Evolutionary conservation across 2,329 filamentous ascomycete genomes (phyloP), one percentile per base, ranked within the genome.

Genomic region (Hansfordia pulvinata): DNA sequence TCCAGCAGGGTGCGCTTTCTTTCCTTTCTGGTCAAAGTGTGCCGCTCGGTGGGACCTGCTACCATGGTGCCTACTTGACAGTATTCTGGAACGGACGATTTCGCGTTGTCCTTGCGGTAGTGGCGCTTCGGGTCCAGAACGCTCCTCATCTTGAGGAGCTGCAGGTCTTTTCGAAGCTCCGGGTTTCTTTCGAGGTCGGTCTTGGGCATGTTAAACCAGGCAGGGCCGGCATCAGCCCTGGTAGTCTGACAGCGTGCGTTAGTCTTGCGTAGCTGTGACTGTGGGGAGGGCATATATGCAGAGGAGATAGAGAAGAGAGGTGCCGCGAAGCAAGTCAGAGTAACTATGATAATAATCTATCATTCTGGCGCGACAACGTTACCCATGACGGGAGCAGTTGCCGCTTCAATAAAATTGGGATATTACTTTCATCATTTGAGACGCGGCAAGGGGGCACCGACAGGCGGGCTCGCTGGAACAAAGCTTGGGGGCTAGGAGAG

Each of bases 41-140:
- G 84, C 55, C 77, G 93, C 45, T 96, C 88, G 1, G 84, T 86
- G 2, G 85, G 76, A 2, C 86, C 86, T 43, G 92, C 78, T 30
- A 94, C 69, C 32, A 98, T 72, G 5, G 82, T 88, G 30, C 88
- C 90, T 16, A 93, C 72, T 42, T 93, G 83, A 12, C 81, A 92
- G 47, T 80, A 96, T 34, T 84, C 74, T 2, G 90, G 90, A 2
- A 78, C 56, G 33, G 71, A 61, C 31, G 69, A 64, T 46, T 79
- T 85, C 29, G 72, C 66, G 26, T 59, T 69, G 27, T 88, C 76
- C 52, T 94, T 96, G 50, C 88, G 92, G 62, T 93, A 93, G 44
- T 88, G 80, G 26, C 80, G 67, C 49, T 96, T 88, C 1, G 85
- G 76, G 38, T 96, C 88, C 13, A 96, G 64, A 12, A 93, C 76